Base-by-base conservation (phyloP, 2,329 filamentous ascomycete species). In the Pseudogymnoascus sp. region DNA sequence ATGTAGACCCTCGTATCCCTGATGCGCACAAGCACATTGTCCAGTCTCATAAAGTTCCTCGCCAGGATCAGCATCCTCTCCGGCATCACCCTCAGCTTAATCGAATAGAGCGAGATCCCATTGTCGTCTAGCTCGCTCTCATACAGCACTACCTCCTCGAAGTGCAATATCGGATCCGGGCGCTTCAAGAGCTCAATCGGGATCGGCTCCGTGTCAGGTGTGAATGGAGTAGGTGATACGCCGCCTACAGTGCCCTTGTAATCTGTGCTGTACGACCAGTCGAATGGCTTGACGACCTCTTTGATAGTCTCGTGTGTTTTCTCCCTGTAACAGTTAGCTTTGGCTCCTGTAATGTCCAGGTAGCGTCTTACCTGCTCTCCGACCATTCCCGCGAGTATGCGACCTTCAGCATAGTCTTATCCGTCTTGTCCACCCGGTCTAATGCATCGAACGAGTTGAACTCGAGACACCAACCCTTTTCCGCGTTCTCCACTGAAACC, bases 111-210 rank as follows among this genome's bases (percentile, higher is more conserved):
- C 31, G 92, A 91, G 70, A 98, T 95, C 66, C 95, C 95, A 73
- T 99, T 99, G 76, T 99, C 95, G 66, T 96, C 95, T 57, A 99
- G 84, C 80, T 99, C 95, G 78, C 96, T 96, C 79, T 99, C 95
- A 75, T 96, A 99, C 60, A 99, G 83, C 71, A 97, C 87, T 41
- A 99, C 92, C 71, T 98, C 92, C 78, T 98, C 93, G 74, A 96
- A 96, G 81, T 98, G 97, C 4, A 96, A 79, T 68, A 99, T 99
- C 0, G 95, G 95, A 74, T 99, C 95, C 13, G 91, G 90, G 34
- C 90, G 85, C 75, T 89, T 92, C 61, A 99, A 83, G 45, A 98
- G 83, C 71, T 93, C 91, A 64, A 96, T 83, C 4, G 95, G 93
- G 67, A 99, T 95, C 63, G 82, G 71, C 63, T 75, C 71, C 21